Conservation (phyloP, 2,329 filamentous ascomycete genomes). For the Trichoderma harzianum region DNA sequence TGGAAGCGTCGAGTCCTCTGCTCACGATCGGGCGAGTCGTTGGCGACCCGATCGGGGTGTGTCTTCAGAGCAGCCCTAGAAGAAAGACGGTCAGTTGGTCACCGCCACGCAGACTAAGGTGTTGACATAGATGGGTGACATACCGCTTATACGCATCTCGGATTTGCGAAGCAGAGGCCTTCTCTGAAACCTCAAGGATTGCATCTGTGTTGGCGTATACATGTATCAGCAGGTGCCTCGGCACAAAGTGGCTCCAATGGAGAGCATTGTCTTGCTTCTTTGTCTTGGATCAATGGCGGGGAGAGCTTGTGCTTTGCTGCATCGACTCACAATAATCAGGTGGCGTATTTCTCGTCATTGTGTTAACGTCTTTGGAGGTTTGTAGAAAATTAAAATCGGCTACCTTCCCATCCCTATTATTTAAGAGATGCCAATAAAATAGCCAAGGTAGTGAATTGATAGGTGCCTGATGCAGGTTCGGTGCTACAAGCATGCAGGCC, state of each 20-base stretch:
- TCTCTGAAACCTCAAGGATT: conserved; percentile 68
- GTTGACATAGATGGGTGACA: conserved; percentile 11
- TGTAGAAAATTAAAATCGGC: background rate
- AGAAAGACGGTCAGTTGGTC: background rate
- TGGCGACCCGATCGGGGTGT: conserved; percentile 85
- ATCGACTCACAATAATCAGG: conserved; percentile 56
- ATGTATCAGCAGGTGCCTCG: background rate
- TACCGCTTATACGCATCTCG: conserved; percentile 93
- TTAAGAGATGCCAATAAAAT: background rate
- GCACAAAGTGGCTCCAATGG: background rate
- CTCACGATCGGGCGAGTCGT: conserved; percentile 77
- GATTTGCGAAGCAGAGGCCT: conserved; percentile 77
- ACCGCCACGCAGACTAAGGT: background rate
- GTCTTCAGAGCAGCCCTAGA: conserved; percentile 82
- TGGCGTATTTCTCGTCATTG: conserved; percentile 41
- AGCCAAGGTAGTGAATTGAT: conserved; percentile 2
- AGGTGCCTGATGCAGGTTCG: conserved; percentile 14
- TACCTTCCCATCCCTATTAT: background rate
- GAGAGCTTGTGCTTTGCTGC: background rate
- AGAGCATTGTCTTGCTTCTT: background rate
- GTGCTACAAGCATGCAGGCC: background rate
- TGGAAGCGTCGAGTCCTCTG: conserved; percentile 85
- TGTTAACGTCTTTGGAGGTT: conserved; percentile 16
- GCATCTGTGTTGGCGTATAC: conserved; percentile 51
- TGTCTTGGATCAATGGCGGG: background rate